These are phyloP conservation scores for Seiridium unicorne DNA, from an alignment of 2,329 filamentous ascomycete species.

Conservation along the genomic window DNA sequence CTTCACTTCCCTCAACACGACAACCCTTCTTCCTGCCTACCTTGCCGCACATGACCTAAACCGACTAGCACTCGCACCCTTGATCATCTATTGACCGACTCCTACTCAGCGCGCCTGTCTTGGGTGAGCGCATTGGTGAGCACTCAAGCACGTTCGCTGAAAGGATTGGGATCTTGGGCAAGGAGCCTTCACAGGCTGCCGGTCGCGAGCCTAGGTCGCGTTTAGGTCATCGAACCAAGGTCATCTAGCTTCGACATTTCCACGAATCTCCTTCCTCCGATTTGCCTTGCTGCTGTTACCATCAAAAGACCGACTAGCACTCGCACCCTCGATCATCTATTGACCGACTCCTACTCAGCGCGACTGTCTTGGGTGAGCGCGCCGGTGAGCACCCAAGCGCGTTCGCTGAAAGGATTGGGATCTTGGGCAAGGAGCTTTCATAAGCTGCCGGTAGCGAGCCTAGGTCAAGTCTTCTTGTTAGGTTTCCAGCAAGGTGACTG, in stretches of 20 bases:
- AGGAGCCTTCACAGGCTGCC: slow-evolving; percentile 8
- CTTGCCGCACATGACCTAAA: not conserved
- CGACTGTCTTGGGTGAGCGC: not conserved
- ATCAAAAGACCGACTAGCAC: slow-evolving; percentile 8
- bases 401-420: slow-evolving; percentile 11
- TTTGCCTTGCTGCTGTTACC: not conserved
- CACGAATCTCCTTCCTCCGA: not conserved
- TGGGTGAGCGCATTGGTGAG: slow-evolving; percentile 1
- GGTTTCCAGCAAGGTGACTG: not conserved
- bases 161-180: slow-evolving; percentile 13
- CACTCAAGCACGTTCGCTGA: slow-evolving; percentile 10
- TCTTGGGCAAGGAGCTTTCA: slow-evolving; percentile 10
- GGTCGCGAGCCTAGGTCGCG: slow-evolving; percentile 10
- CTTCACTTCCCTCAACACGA: not conserved
- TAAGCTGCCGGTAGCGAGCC: slow-evolving; percentile 9
- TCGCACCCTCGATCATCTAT: slow-evolving; percentile 11
- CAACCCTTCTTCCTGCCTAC: not conserved
- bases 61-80: slow-evolving; percentile 11
- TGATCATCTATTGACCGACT: slow-evolving; percentile 9
- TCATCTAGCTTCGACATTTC: not conserved
- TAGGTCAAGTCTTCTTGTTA: slow-evolving; percentile 7
- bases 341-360: slow-evolving; percentile 8
- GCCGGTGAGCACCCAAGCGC: slow-evolving; percentile 5
- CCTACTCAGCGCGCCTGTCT: slow-evolving; percentile 3
- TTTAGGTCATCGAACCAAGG: not conserved